Conservation (phyloP, 208 protist genomes). For the Acanthamoeba triangularis region DNA sequence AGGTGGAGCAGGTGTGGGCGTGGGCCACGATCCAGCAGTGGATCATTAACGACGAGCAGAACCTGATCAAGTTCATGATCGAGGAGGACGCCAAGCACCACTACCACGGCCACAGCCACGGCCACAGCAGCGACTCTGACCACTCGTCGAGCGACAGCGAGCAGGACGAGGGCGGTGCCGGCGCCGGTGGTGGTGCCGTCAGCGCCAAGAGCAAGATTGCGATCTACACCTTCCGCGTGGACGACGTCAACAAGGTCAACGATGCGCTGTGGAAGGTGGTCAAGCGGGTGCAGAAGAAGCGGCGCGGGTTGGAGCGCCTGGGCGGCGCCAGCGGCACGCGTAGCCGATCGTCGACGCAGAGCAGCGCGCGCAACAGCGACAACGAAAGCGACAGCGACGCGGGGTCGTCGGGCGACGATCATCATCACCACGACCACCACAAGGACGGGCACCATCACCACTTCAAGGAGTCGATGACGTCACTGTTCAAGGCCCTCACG, state of each 20-base stretch:
- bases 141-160: not conserved
- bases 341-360: not conserved
- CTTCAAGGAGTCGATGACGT: conserved; percentile 42
- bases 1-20: conserved; percentile 30
- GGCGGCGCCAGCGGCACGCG: not conserved
- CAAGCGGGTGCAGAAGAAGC: conserved; percentile 27
- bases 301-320: not conserved
- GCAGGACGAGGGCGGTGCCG: not conserved
- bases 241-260: conserved; percentile 66
- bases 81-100: conserved; percentile 12
- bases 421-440: not conserved
- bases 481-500: conserved; percentile 40
- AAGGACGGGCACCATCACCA: not conserved
- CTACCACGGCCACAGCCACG: not conserved
- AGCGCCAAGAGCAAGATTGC: not conserved
- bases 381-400: not conserved
- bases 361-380: conserved; percentile 29
- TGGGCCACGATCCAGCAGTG: conserved; percentile 62
- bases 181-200: not conserved
- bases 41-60: conserved; percentile 69
- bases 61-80: conserved; percentile 75
- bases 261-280: conserved; percentile 38
- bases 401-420: not conserved
- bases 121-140: not conserved
- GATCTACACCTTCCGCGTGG: conserved; percentile 67